Evolutionary conservation across 2,329 filamentous ascomycete species (phyloP).

Genomic region (Colletotrichum kahawae): DNA sequence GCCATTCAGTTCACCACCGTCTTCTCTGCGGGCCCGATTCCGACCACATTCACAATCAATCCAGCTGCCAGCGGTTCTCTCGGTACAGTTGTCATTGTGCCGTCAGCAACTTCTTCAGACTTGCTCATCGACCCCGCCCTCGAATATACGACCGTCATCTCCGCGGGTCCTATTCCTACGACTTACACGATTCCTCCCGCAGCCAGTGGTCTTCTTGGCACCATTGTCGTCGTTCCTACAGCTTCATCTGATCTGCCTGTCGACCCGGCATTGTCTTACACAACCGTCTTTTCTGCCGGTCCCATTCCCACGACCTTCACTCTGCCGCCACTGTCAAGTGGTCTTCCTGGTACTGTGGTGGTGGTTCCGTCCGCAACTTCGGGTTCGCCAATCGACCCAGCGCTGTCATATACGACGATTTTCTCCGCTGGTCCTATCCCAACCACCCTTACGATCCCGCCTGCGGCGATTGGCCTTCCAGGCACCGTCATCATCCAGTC

Average conservation of each 20-base stretch:
- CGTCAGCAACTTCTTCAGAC: background rate
- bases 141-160: background rate
- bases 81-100: background rate
- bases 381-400: background rate
- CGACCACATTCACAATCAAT: background rate
- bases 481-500: background rate
- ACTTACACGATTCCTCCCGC: background rate
- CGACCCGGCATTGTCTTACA: background rate
- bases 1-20: background rate
- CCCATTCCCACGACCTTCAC: background rate
- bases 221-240: background rate
- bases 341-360: background rate
- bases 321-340: background rate
- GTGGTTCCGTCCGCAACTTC: background rate
- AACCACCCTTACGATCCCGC: background rate
- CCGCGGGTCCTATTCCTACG: background rate
- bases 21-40: background rate
- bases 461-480: background rate
- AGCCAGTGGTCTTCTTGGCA: background rate
- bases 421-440: background rate
- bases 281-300: background rate
- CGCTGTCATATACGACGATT: background rate
- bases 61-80: background rate
- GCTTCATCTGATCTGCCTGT: background rate
- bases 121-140: background rate